These are phyloP conservation scores for Colletotrichum tabaci DNA, from an alignment of 2,329 filamentous ascomycete species.

Conservation along the genomic window DNA sequence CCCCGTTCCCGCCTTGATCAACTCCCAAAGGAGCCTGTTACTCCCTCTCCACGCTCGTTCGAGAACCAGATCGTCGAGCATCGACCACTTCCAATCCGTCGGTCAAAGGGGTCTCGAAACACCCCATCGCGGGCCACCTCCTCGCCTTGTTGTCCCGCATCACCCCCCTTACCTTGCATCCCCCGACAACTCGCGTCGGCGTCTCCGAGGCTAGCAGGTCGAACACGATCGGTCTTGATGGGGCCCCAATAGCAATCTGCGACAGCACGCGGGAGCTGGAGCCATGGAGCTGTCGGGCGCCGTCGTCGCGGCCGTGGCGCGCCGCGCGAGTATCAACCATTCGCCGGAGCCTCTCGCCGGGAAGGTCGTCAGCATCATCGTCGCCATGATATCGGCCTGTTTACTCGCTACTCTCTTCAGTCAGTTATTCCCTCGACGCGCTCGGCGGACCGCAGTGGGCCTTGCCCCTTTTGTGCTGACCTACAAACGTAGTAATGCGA, in stretches of 20 bases:
- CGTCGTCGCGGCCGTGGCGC: not conserved
- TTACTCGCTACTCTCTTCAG: constrained; percentile 25
- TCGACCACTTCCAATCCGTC: constrained; percentile 4
- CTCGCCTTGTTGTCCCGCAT: not conserved
- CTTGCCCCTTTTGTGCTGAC: not conserved
- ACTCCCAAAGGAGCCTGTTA: not conserved
- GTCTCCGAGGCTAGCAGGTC: constrained; percentile 4
- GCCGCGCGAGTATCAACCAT: constrained; percentile 28
- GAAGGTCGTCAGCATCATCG: constrained; percentile 33
- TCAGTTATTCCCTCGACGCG: not conserved
- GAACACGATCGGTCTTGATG: constrained; percentile 16
- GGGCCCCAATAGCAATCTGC: constrained; percentile 12
- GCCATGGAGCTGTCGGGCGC: constrained; percentile 4
- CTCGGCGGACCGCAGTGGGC: not conserved
- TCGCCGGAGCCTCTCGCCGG: constrained; percentile 26
- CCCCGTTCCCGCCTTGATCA: not conserved
- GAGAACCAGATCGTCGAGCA: not conserved
- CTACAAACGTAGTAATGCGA: constrained; percentile 7
- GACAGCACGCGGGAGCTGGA: constrained; percentile 24
- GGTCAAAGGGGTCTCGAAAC: constrained; percentile 20
- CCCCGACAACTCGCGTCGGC: constrained; percentile 1
- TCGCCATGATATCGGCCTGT: constrained; percentile 35
- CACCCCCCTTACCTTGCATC: not conserved
- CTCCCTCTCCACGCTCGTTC: not conserved
- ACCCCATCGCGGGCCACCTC: constrained; percentile 5